Percentiles rank a stretch among this genome's conserved stretches.
Evolutionary conservation across 1,139 yeast genomes (phyloP).

Genomic region (Yamadazyma trypodendri): DNA sequence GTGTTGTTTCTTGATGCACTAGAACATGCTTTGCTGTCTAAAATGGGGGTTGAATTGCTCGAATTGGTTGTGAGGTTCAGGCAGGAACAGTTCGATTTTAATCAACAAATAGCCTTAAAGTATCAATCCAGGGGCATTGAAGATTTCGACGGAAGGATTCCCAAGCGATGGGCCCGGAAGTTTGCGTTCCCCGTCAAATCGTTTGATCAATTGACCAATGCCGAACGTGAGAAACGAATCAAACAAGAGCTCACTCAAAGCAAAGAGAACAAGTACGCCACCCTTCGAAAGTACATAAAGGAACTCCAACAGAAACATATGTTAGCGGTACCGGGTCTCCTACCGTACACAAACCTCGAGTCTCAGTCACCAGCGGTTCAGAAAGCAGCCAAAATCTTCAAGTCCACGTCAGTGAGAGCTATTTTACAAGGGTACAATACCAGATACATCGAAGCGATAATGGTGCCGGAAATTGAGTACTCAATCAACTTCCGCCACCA

Average conservation of each 20-base stretch:
- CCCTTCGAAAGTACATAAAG: constrained; percentile 28
- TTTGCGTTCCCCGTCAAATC: constrained; percentile 13
- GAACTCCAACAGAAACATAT: constrained; percentile 24
- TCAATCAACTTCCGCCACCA: constrained; percentile 32
- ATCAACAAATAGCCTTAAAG: constrained; percentile 5
- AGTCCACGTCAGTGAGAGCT: constrained; percentile 15
- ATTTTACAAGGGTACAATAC: constrained; percentile 33
- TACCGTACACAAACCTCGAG: constrained; percentile 27
- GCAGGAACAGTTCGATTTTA: constrained; percentile 3
- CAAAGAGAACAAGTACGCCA: constrained; percentile 9
- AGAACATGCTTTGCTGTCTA: background rate
- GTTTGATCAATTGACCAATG: constrained; percentile 7
- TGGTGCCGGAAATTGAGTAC: constrained; percentile 38
- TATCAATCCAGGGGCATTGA: constrained; percentile 5
- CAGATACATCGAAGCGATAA: constrained; percentile 31
- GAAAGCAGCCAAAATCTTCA: constrained; percentile 9
- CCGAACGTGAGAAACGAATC: constrained; percentile 13
- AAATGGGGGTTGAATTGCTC: constrained; percentile 1
- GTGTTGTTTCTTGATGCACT: constrained; percentile 1
- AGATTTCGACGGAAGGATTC: constrained; percentile 14
- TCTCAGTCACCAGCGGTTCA: constrained; percentile 9
- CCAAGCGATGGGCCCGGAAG: constrained; percentile 5
- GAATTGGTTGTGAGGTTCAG: constrained; percentile 3
- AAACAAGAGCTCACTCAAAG: constrained; percentile 11
- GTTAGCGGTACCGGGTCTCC: constrained; percentile 34